Evolutionary conservation across 305 asterid genomes (phyloP).

Genomic region (Vinca major): DNA sequence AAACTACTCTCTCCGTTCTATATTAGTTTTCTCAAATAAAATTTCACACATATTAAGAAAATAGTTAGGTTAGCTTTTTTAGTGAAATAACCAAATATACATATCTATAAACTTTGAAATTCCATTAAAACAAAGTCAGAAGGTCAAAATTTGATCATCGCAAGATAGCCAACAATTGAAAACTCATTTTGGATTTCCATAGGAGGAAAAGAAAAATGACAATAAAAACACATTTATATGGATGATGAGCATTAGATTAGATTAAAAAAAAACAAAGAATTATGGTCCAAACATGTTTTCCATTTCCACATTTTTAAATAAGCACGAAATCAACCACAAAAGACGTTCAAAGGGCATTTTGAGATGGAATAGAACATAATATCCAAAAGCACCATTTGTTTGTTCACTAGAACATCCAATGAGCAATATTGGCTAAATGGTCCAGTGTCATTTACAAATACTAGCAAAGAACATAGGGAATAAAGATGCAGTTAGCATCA

Average conservation of each 20-base stretch:
- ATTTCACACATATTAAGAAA: too few species aligned
- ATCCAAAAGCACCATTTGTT: constrained; percentile 3
- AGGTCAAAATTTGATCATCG: too few species aligned
- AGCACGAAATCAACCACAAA: not conserved
- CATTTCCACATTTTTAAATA: not conserved
- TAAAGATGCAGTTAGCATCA: constrained; percentile 3
- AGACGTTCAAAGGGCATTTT: not conserved
- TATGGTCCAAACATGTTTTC: not conserved
- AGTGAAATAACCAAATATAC: too few species aligned
- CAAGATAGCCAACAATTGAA: not conserved
- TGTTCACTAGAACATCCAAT: not conserved
- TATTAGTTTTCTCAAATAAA: too few species aligned
- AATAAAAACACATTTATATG: not conserved
- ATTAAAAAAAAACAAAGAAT: not conserved
- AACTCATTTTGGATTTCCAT: not conserved
- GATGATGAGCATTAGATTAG: not conserved
- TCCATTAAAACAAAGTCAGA: too few species aligned
- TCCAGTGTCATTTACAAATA: not conserved
- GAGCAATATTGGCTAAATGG: not conserved
- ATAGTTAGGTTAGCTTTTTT: too few species aligned
- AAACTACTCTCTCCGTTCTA: too few species aligned
- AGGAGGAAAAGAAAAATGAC: not conserved
- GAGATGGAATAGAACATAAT: not conserved
- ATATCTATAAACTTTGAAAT: too few species aligned
- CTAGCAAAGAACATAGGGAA: constrained; percentile 2